Base-by-base conservation (phyloP, 2,329 filamentous ascomycete species). In the Colletotrichum liaoningense region DNA sequence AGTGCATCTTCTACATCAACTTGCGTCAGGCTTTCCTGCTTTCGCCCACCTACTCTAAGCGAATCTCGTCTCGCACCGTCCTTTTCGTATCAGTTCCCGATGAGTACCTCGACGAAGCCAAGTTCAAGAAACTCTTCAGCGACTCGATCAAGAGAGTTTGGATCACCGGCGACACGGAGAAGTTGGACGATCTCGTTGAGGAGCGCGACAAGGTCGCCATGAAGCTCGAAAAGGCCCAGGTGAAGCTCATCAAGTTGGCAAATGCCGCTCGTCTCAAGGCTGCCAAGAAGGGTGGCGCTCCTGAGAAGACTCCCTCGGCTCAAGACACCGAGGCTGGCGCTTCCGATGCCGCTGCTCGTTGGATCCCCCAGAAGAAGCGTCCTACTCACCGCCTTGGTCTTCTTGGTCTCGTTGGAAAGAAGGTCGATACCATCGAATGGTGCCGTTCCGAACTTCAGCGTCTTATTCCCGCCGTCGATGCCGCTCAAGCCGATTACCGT, bases 371-470 rank as follows among this genome's bases (percentile, higher is more conserved):
- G 11, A 93, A 94, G 82, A 88, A 95, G 77, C 90, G 95, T 56
- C 95, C 95, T 1, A 92, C 93, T 1, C 95, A 98, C 80, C 89
- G 89, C 65, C 85, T 92, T 68, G 94, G 93, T 35, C 64, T 54
- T 11, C 28, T 76, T 42, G 87, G 88, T 11, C 81, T 92, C 11
- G 85, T 94, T 76, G 94, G 94, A 76, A 91, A 93, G 83, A 95
- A 96, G 84, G 95, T 98, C 19, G 97, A 99, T 83, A 97, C 95
- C 0, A 98, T 99, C 81, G 91, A 96, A 75, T 98, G 94, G 93
- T 93, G 92, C 75, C 93, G 97, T 64, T 85, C 87, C 1, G 91
- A 95, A 81, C 89, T 97, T 54, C 88, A 91, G 78, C 90, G 90
- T 73, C 88, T 96, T 57, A 92, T 92, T 69, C 92, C 93, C 0